These are phyloP conservation scores for Vigna mungo DNA, from an alignment of 306 rosid genomes.

Conservation along the genomic window DNA sequence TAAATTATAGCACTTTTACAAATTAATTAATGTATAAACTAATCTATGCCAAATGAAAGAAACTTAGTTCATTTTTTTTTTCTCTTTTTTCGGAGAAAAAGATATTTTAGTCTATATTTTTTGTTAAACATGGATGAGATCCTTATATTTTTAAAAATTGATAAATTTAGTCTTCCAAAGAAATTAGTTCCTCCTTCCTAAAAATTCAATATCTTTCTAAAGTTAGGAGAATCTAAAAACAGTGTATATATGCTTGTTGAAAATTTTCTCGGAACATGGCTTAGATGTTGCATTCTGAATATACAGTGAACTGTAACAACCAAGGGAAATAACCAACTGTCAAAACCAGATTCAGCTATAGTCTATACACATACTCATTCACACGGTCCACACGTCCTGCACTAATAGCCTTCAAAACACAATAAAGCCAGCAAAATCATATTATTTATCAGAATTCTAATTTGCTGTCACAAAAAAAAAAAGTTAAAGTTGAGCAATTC, in stretches of 20 bases:
- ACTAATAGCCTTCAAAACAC: background rate
- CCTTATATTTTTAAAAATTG: background rate
- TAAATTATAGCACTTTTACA: too few species aligned
- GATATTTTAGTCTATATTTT: background rate
- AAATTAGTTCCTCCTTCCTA: too few species aligned
- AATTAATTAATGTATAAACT: too few species aligned
- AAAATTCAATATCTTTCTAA: background rate
- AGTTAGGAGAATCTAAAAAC: background rate
- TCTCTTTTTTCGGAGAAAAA: too few species aligned
- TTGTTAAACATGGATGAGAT: background rate
- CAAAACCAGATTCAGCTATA: background rate
- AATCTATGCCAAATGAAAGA: too few species aligned
- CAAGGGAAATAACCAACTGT: background rate
- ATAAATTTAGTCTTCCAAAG: background rate
- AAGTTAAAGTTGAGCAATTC: background rate
- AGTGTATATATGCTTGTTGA: background rate
- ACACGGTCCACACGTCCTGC: background rate
- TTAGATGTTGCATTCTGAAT: constrained; percentile 18
- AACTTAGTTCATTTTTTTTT: too few species aligned
- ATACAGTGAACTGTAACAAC: background rate
- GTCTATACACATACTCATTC: background rate
- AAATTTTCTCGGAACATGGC: background rate
- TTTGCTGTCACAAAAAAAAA: background rate
- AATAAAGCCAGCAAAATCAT: background rate
- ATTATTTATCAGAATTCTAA: background rate